A percentile compares a stretch with the other conserved stretches of the same genome.
These are phyloP conservation scores for Colletotrichum sp. DNA, from an alignment of 2,329 filamentous ascomycete genomes.

Conservation along the genomic window DNA sequence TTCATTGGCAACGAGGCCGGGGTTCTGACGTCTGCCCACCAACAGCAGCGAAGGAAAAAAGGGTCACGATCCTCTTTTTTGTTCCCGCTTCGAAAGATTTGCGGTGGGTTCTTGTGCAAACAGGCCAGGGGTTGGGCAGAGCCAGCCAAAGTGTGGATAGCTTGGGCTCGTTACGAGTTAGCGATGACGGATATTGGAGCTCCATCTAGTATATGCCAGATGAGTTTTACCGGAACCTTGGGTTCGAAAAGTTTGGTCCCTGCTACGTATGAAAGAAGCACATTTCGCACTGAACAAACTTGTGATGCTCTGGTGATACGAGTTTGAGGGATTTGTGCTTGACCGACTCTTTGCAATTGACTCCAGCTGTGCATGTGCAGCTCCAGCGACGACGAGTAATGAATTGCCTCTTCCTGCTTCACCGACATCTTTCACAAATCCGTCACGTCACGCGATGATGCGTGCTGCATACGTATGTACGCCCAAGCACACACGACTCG, in stretches of 20 bases:
- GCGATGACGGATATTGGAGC: background rate
- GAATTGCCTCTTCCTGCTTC: background rate
- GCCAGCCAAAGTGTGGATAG: background rate
- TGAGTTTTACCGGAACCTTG: background rate
- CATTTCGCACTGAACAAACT: background rate
- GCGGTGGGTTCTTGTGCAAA: background rate
- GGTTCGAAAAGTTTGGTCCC: background rate
- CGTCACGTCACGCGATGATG: background rate
- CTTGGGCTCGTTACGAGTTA: background rate
- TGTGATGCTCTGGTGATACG: background rate
- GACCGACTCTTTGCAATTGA: background rate
- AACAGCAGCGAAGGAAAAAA: background rate
- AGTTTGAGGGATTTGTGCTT: background rate
- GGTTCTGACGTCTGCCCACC: background rate
- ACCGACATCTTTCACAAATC: background rate
- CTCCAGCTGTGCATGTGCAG: background rate
- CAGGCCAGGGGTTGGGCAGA: background rate
- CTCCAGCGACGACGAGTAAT: background rate
- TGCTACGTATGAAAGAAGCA: background rate
- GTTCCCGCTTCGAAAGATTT: background rate
- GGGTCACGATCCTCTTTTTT: slow-evolving; percentile 7
- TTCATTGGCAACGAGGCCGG: background rate
- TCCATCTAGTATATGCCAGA: background rate
- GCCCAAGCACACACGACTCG: background rate
- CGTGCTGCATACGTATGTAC: background rate